Percentiles rank a stretch among this genome's conserved stretches.
phyloP scores from a whole-genome alignment of 140 eudicot species.

The Anethum foeniculum region DNA sequence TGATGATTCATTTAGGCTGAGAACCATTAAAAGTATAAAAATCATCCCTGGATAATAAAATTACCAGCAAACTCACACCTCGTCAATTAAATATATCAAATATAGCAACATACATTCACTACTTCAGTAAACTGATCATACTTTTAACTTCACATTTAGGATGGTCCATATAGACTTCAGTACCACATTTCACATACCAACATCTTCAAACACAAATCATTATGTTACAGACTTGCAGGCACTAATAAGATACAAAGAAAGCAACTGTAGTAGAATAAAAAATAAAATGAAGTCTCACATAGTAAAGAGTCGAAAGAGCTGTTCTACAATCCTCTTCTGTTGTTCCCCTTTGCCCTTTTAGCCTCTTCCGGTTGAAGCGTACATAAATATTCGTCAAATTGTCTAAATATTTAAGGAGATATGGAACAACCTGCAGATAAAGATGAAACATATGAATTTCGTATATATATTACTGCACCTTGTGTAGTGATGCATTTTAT shows the following conservation, averaged over 20 bases:
- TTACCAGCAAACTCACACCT: not conserved
- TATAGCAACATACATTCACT: not conserved
- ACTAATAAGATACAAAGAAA: not conserved
- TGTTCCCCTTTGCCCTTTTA: conserved; percentile 87
- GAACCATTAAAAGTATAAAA: not conserved
- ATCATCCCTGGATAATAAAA: not conserved
- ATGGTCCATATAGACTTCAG: not conserved
- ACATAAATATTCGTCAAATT: conserved; percentile 78
- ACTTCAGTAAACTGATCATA: not conserved
- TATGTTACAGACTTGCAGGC: not conserved
- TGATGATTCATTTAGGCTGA: not conserved
- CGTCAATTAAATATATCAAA: not conserved
- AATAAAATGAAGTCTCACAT: conserved; percentile 29
- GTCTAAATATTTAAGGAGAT: conserved; percentile 71
- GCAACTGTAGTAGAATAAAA: not conserved
- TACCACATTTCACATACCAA: not conserved
- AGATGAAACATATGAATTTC: conserved; percentile 2
- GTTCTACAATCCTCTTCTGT: conserved; percentile 80
- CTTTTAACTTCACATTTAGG: not conserved
- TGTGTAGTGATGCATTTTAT: not conserved
- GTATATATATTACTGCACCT: not conserved
- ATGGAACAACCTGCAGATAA: conserved; percentile 72
- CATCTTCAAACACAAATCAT: not conserved
- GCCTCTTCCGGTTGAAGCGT: conserved; percentile 77
- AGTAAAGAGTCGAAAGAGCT: conserved; percentile 93